These are phyloP conservation scores for Saccharomycopsis sp. DNA, from an alignment of 805 yeast species.

Conservation along the genomic window DNA sequence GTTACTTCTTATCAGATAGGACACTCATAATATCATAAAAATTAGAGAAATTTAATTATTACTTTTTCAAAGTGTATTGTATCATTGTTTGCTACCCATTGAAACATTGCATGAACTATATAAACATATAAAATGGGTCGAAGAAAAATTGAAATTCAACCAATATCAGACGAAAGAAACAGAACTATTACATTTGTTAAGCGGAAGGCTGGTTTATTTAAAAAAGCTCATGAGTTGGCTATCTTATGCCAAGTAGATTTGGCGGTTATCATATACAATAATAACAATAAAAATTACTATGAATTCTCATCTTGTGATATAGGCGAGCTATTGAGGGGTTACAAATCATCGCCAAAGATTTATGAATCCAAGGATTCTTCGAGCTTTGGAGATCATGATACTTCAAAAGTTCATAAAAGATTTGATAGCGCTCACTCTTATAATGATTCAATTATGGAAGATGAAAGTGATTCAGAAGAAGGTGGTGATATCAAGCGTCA, in stretches of 20 bases:
- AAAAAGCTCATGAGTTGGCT: slow-evolving; percentile 54
- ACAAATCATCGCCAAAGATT: slow-evolving; percentile 27
- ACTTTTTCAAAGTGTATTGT: too few species aligned
- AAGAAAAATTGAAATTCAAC: slow-evolving; percentile 90
- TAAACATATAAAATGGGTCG: slow-evolving; percentile 73
- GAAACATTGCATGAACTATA: too few species aligned
- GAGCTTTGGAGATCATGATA: slow-evolving; percentile 56
- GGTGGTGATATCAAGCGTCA: slow-evolving; percentile 20
- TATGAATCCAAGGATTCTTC: slow-evolving; percentile 61
- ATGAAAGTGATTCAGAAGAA: slow-evolving; percentile 18
- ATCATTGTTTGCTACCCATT: too few species aligned
- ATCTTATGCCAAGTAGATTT: slow-evolving; percentile 90
- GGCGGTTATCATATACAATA: slow-evolving; percentile 82
- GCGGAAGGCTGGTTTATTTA: slow-evolving; percentile 89
- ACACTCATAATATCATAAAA: too few species aligned
- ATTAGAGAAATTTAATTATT: too few species aligned
- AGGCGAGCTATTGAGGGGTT: slow-evolving; percentile 38
- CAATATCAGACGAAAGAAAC: slow-evolving; percentile 84
- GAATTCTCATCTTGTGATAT: slow-evolving; percentile 76
- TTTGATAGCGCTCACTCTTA: slow-evolving; percentile 19
- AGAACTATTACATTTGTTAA: slow-evolving; percentile 82
- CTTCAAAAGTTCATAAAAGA: slow-evolving; percentile 22
- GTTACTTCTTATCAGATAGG: too few species aligned
- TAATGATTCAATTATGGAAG: slow-evolving; percentile 8
- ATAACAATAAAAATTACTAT: slow-evolving; percentile 67